Evolutionary conservation across 2,329 filamentous ascomycete species (phyloP), one percentile per base, ranked within the genome.

Genomic region (Geoglossum cookeanum): DNA sequence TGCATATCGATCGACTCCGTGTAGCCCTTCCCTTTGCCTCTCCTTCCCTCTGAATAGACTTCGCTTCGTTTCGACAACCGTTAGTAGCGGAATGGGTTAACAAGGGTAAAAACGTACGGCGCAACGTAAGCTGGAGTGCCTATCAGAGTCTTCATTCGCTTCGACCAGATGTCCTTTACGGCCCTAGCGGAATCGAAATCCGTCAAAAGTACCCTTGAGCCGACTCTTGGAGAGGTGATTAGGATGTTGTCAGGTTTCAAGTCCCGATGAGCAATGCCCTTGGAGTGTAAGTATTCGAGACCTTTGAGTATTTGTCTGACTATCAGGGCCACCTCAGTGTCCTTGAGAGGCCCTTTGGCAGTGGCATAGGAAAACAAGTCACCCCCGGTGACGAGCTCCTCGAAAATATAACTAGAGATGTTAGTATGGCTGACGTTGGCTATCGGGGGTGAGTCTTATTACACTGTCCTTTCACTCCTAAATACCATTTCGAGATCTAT

Each of bases 241-340:
- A 83, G 70, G 7, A 83, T 75, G 61, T 83, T 83, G 56, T 83
- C 79, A 0, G 78, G 79, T 62, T 83, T 83, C 54, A 83, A 70
- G 62, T 83, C 80, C 35, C 80, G 71, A 64, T 83, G 80, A 3
- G 78, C 78, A 48, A 83, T 76, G 45, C 73, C 68, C 6, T 71
- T 68, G 3, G 69, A 65, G 63, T 83, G 80, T 0, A 83, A 67
- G 62, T 81, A 80, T 15, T 78, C 67, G n/a, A 82, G 64, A 1
- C 76, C 80, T 57, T 78, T 73, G 7, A 79, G 64, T 2, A 82
- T 67, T 62, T 83, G 80, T 52, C 70, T 68, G 13, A 78, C 65
- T 35, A 83, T 76, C 9, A 76, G 70, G 6, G 76, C 77, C 29
- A 75, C 70, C 61, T 79, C 73, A 1, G 74, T 68, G 58, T 78